phyloP scores from a whole-genome alignment of 345 rosid species.

The Salix koriyanagi region DNA sequence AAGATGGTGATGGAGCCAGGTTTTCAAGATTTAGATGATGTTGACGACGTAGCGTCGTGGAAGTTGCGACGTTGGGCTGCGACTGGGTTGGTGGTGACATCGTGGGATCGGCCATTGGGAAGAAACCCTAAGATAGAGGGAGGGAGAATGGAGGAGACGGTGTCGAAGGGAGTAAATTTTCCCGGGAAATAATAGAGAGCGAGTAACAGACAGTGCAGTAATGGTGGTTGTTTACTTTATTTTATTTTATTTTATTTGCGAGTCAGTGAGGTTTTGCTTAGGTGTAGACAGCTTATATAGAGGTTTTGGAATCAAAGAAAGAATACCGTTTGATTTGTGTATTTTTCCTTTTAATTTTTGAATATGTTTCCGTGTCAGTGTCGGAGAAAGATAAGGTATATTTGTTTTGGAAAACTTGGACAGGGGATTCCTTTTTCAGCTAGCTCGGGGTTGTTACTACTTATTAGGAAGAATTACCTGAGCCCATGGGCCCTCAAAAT shows the following conservation, averaged over 20 bases:
- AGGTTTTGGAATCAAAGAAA: neutral
- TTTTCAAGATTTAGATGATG: constrained; percentile 39
- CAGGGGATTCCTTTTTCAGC: neutral
- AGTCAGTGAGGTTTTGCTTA: neutral
- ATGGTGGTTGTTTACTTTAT: neutral
- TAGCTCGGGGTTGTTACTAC: neutral
- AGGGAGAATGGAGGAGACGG: constrained; percentile 6
- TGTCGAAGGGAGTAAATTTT: constrained; percentile 10
- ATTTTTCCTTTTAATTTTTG: neutral
- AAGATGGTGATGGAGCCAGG: constrained; percentile 22
- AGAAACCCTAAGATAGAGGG: neutral
- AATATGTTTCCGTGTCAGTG: neutral
- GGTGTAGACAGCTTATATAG: neutral
- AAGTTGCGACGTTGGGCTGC: neutral
- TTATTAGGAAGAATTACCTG: neutral
- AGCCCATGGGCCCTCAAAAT: neutral
- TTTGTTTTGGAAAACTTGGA: neutral
- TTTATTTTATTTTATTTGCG: too few species aligned
- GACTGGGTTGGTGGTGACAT: neutral
- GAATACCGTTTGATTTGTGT: neutral
- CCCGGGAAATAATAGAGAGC: constrained; percentile 12
- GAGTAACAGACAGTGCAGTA: neutral
- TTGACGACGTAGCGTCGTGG: constrained; percentile 39
- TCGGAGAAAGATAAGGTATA: neutral
- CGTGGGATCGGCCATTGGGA: constrained; percentile 22